Conservation (phyloP, 169 alveolate genomes). For the Cryptosporidium ubiquitum region DNA sequence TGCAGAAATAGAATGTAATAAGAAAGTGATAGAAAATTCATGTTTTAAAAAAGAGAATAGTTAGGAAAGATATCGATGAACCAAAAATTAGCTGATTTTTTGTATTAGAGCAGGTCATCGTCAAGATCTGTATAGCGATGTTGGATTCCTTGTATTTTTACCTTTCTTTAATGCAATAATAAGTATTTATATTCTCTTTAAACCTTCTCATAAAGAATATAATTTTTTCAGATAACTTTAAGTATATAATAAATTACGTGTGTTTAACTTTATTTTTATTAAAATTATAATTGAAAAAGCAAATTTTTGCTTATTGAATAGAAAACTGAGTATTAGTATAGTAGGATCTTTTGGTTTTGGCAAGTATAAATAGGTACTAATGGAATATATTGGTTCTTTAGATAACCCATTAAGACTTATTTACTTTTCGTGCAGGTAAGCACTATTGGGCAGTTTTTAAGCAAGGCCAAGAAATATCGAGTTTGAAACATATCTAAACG, state of each 20-base stretch:
- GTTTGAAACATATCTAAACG: neutral
- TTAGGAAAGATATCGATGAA: neutral
- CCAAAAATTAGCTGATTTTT: neutral
- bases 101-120: neutral
- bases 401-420: slow-evolving; percentile 43
- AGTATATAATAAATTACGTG: slow-evolving; percentile 5
- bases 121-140: neutral
- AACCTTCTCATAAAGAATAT: neutral
- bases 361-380: neutral
- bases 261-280: neutral
- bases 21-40: too few relatives aligned
- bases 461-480: neutral
- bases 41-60: neutral
- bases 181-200: neutral
- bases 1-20: neutral
- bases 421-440: slow-evolving; percentile 71
- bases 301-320: neutral
- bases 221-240: neutral
- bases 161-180: too few relatives aligned
- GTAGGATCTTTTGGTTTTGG: neutral
- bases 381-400: slow-evolving; percentile 28
- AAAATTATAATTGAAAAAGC: neutral
- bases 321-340: neutral
- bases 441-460: neutral
- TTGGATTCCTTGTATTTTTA: too few relatives aligned